A percentile compares a stretch with the other conserved stretches of the same genome.
Conservation (phyloP, 441 rosid genomes). For the Populus hybrid region DNA sequence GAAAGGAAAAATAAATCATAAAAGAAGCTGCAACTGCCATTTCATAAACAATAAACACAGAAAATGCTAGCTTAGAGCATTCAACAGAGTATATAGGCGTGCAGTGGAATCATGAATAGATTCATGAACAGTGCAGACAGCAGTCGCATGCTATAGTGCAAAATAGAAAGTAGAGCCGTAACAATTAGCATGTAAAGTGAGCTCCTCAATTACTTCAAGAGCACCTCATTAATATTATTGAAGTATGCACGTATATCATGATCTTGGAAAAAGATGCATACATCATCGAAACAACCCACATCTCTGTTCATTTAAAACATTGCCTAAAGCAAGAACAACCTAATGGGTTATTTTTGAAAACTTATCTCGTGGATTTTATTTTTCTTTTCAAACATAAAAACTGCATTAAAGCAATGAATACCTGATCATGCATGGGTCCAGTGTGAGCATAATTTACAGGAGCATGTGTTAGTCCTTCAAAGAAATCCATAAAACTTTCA, state of each 20-base stretch:
- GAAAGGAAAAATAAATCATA: not conserved
- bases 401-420: constrained; percentile 15
- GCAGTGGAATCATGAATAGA: not conserved
- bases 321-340: constrained; percentile 21
- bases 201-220: not conserved
- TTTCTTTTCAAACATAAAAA: not conserved
- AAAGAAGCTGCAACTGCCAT: not conserved
- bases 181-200: not conserved
- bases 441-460: constrained; percentile 60
- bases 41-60: not conserved
- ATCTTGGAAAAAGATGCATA: not conserved
- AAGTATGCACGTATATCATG: not conserved
- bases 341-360: constrained; percentile 3
- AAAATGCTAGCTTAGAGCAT: not conserved
- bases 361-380: not conserved
- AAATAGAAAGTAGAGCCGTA: not conserved
- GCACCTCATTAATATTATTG: not conserved
- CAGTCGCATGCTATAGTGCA: not conserved
- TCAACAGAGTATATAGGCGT: not conserved
- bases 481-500: constrained; percentile 70
- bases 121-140: not conserved
- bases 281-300: constrained; percentile 1
- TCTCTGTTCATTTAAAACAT: not conserved
- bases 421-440: constrained; percentile 59
- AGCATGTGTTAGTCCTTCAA: constrained; percentile 61